A percentile compares a stretch with the other conserved stretches of the same genome.
Conservation (phyloP, 257 asterid species). For the Salvia miltiorrhiza region DNA sequence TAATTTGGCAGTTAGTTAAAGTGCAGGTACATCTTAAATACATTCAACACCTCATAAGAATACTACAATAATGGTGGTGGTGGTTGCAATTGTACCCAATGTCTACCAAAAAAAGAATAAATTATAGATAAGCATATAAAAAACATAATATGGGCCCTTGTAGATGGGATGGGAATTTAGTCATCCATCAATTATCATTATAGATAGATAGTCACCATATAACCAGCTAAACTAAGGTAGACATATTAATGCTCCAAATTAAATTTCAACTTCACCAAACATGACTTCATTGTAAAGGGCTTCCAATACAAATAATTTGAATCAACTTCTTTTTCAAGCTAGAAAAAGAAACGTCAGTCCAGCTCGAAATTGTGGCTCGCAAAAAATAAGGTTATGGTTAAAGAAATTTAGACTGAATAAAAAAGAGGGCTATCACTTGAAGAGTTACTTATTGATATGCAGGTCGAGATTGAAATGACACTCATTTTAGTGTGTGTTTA, state of each 20-base stretch:
- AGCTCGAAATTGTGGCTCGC: too few relatives aligned
- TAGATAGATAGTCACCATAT: constrained; percentile 26
- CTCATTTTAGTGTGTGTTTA: too few relatives aligned
- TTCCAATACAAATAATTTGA: not conserved
- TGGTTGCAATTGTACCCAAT: not conserved
- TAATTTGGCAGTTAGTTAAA: too few relatives aligned
- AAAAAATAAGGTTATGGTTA: too few relatives aligned
- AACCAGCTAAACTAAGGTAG: constrained; percentile 18
- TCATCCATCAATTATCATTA: constrained; percentile 24
- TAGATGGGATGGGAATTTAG: constrained; percentile 17
- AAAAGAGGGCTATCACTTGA: too few relatives aligned
- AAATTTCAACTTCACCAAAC: constrained; percentile 13
- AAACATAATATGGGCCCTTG: constrained; percentile 6
- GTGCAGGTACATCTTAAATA: too few relatives aligned
- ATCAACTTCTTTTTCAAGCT: too few relatives aligned
- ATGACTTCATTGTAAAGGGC: not conserved
- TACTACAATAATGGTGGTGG: not conserved
- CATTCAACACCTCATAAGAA: too few relatives aligned
- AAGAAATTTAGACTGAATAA: too few relatives aligned
- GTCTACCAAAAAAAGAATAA: constrained; percentile 5
- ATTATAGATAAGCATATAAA: not conserved
- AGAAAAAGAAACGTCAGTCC: too few relatives aligned
- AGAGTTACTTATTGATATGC: too few relatives aligned
- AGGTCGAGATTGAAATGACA: too few relatives aligned
- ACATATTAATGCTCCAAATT: not conserved